A percentile compares a stretch with the other conserved stretches of the same genome.
phyloP scores from a whole-genome alignment of 108 stramenopile genomes.

The Skeletonema costatum region DNA sequence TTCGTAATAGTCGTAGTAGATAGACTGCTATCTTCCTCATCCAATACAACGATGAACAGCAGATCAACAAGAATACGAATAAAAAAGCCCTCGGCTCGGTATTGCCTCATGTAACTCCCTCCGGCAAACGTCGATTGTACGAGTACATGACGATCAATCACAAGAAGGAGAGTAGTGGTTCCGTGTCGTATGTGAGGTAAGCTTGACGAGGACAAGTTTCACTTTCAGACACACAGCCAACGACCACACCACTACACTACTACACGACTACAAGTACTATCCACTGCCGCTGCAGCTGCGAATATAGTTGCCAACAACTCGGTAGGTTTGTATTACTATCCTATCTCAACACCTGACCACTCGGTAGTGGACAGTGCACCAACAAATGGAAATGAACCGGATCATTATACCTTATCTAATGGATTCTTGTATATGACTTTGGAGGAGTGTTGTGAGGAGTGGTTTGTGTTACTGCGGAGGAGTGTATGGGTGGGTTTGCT shows the following conservation, averaged over 20 bases:
- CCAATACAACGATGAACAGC: background rate
- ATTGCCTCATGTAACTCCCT: background rate
- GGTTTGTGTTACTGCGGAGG: slow-evolving; percentile 14
- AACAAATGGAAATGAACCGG: slow-evolving; percentile 2
- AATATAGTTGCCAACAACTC: background rate
- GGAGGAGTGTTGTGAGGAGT: slow-evolving; percentile 17
- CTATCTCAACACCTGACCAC: background rate
- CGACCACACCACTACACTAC: background rate
- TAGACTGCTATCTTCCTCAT: too few relatives aligned
- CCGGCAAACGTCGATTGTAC: background rate
- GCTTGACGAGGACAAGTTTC: background rate
- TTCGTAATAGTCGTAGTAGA: background rate
- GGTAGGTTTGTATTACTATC: background rate
- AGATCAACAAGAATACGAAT: too few relatives aligned
- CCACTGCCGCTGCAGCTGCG: background rate
- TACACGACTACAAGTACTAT: background rate
- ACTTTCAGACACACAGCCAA: slow-evolving; percentile 1
- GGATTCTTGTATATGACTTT: slow-evolving; percentile 2
- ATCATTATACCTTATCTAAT: background rate
- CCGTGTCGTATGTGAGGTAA: background rate
- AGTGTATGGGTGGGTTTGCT: slow-evolving; percentile 14
- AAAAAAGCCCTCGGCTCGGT: background rate
- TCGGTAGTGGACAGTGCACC: slow-evolving; percentile 1
- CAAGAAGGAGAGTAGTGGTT: slow-evolving; percentile 1
- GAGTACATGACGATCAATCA: background rate